Base-by-base conservation (phyloP, 371 early-diverging fungal genomes). In the Circinella umbellata region DNA sequence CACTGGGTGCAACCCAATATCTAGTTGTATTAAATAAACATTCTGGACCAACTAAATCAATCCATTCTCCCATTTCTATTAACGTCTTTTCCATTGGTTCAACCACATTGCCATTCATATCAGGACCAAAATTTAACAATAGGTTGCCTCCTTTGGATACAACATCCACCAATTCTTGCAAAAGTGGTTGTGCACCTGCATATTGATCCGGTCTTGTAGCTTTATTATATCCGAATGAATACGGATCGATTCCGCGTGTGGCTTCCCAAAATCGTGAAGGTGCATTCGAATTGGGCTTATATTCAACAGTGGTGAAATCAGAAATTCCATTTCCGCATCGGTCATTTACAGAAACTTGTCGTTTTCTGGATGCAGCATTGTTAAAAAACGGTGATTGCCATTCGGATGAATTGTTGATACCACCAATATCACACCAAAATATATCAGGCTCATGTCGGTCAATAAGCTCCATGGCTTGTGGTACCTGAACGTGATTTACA, bases 341-440 rank as follows among this genome's bases (percentile, higher is more conserved):
- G 64, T 80, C 80, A 57, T 80, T 80, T 3, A 76, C 63, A 10
- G 72, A 61, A 1, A 80, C 77, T 38, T 73, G 73, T 4, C 55
- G 60, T 4, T 66, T 68, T 15, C 61, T 8, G 0, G 34, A 14
- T 10, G 46, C 38, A 1, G 78, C 80, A 5, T 64, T 35, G 27
- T 76, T 74, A 42, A 77, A 79, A 55, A 61, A 81, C 10, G 74
- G 64, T 3, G 69, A 36, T 59, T 78, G 79, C 79, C 76, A 81
- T 13, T 67, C 70, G 4, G 71, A 67, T 0, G 81, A 78, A 42
- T 81, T 77, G 36, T 81, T 73, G 42, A 81, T 79, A 0, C 81
- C 81, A 0, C 81, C 81, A 63, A 81, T 81, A 67, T 81, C 81
- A 36, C 81, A 76, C 81, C 81, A 81, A 18, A 81, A 53, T 8